phyloP scores from a whole-genome alignment of 768 basidiomycete genomes.

The Astraeus odoratus region DNA sequence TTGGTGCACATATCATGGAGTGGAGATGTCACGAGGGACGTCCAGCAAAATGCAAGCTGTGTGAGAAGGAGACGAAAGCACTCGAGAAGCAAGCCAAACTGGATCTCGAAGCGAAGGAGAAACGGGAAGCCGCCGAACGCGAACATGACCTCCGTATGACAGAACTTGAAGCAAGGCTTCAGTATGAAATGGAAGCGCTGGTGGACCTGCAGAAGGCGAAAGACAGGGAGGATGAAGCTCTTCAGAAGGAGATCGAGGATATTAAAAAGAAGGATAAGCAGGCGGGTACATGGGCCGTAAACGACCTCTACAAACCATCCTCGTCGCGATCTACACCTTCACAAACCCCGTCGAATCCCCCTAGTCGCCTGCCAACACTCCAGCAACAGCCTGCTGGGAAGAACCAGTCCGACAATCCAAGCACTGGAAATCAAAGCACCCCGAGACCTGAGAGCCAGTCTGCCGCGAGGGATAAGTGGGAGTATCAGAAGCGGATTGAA shows the following conservation, averaged over 20 bases:
- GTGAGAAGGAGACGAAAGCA: slow-evolving; percentile 38
- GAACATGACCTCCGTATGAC: slow-evolving; percentile 37
- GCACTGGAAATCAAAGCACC: neutral
- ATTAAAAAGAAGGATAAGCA: slow-evolving; percentile 16
- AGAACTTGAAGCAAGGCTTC: slow-evolving; percentile 37
- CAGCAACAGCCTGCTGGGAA: neutral
- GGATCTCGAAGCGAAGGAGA: slow-evolving; percentile 36
- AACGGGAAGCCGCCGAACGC: slow-evolving; percentile 38
- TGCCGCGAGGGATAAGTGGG: slow-evolving; percentile 44
- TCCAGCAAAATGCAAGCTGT: slow-evolving; percentile 36
- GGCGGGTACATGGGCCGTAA: neutral
- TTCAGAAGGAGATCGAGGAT: slow-evolving; percentile 44
- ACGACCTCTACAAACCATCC: neutral
- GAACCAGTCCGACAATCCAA: too few relatives aligned
- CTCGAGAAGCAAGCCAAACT: slow-evolving; percentile 35
- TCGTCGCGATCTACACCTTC: neutral
- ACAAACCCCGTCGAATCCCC: slow-evolving; percentile 1
- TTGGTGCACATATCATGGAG: slow-evolving; percentile 34
- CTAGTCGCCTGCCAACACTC: slow-evolving; percentile 2
- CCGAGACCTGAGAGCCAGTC: slow-evolving; percentile 23
- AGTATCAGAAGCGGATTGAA: slow-evolving; percentile 47
- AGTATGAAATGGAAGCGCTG: slow-evolving; percentile 23
- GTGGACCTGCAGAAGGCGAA: slow-evolving; percentile 32
- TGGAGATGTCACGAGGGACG: slow-evolving; percentile 39
- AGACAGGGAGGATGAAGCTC: slow-evolving; percentile 30